A percentile compares a stretch with the other conserved stretches of the same genome.
Conservation (phyloP, 2,329 filamentous ascomycete species). For the Bipolaris cookei region DNA sequence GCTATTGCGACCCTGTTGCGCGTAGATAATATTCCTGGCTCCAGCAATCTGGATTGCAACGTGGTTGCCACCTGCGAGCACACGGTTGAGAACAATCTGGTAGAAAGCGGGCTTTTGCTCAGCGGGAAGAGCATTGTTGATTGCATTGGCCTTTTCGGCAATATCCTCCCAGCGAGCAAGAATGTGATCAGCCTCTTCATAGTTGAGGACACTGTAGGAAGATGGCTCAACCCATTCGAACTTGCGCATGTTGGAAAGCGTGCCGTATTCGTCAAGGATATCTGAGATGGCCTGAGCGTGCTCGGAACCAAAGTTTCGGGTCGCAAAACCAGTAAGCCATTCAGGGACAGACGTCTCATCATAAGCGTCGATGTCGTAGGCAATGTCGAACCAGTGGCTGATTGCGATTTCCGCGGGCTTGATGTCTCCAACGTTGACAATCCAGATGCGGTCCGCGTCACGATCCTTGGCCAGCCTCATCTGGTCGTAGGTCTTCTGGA, state of each 20-base stretch:
- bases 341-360: slow-evolving; percentile 61
- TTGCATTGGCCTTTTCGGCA: slow-evolving; percentile 59
- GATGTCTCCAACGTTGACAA: slow-evolving; percentile 71
- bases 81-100: slow-evolving; percentile 66
- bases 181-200: slow-evolving; percentile 66
- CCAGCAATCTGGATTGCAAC: slow-evolving; percentile 56
- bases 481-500: slow-evolving; percentile 70
- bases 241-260: slow-evolving; percentile 65
- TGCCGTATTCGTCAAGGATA: slow-evolving; percentile 63
- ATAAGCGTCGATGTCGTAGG: slow-evolving; percentile 67
- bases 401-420: slow-evolving; percentile 71
- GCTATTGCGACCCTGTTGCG: slow-evolving; percentile 48
- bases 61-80: slow-evolving; percentile 63
- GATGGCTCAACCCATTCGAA: slow-evolving; percentile 66
- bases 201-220: slow-evolving; percentile 68
- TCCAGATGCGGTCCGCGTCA: slow-evolving; percentile 67
- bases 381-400: slow-evolving; percentile 71
- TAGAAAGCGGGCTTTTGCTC: slow-evolving; percentile 65
- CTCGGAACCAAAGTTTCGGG: slow-evolving; percentile 62
- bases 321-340: slow-evolving; percentile 65
- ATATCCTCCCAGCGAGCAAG: slow-evolving; percentile 63
- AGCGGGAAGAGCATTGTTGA: slow-evolving; percentile 62
- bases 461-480: slow-evolving; percentile 67
- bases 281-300: slow-evolving; percentile 58
- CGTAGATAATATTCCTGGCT: slow-evolving; percentile 47